Conservation (phyloP, 345 rosid genomes). For the Boechera retrofracta region DNA sequence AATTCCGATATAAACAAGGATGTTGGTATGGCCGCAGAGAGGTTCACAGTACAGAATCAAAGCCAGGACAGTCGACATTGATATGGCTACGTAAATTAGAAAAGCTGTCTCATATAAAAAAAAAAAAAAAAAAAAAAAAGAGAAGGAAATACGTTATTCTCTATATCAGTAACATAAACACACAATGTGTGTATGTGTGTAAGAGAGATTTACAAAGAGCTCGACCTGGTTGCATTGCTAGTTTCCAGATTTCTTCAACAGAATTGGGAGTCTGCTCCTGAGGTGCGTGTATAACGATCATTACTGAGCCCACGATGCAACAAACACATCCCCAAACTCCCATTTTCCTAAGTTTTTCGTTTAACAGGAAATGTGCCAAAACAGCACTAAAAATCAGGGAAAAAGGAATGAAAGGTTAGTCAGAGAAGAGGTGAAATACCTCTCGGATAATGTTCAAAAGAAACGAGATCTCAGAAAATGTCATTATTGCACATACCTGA, state of each 20-base stretch:
- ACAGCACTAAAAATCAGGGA: constrained; percentile 57
- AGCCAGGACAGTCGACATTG: constrained; percentile 71
- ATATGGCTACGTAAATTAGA: constrained; percentile 68
- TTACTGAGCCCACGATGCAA: constrained; percentile 87
- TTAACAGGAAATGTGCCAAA: constrained; percentile 85
- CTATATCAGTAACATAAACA: background rate
- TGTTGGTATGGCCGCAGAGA: constrained; percentile 77
- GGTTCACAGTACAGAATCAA: constrained; percentile 88
- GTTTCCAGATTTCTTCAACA: constrained; percentile 77
- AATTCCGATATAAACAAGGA: constrained; percentile 84
- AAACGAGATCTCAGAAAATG: background rate
- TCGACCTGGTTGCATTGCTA: constrained; percentile 85
- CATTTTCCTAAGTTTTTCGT: constrained; percentile 75
- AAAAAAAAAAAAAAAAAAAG: background rate
- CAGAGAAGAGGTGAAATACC: background rate
- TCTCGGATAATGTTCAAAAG: background rate
- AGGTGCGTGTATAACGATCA: constrained; percentile 90
- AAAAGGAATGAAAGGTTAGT: background rate
- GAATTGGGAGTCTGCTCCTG: constrained; percentile 82
- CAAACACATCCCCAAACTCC: constrained; percentile 85
- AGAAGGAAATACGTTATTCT: constrained; percentile 17
- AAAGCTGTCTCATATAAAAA: constrained; percentile 62
- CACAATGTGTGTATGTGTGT: background rate
- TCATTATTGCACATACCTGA: constrained; percentile 55
- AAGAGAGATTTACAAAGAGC: background rate